Evolutionary conservation across 495 filamentous ascomycete genomes (phyloP).

Genomic region (Lasiosphaeris hirsuta): DNA sequence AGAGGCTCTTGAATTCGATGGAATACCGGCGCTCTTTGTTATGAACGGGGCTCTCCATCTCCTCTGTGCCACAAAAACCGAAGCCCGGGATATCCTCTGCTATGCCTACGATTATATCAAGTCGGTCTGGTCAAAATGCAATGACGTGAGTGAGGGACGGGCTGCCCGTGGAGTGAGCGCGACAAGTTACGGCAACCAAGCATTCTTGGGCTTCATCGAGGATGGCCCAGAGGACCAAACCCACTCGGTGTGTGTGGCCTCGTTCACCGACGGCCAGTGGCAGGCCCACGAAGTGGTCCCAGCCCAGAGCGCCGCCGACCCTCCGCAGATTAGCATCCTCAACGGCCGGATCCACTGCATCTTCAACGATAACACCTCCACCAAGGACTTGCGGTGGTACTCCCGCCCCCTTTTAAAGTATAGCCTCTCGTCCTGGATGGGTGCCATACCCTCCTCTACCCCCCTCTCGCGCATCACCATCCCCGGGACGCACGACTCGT

Average conservation of each 20-base stretch:
- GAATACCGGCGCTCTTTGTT: conserved; percentile 29
- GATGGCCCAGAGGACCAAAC: conserved; percentile 13
- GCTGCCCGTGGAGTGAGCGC: conserved; percentile 26
- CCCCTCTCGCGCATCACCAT: conserved; percentile 77
- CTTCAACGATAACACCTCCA: conserved; percentile 24
- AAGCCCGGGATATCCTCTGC: conserved; percentile 23
- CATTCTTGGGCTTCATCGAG: conserved; percentile 29
- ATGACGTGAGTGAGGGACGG: conserved; percentile 26
- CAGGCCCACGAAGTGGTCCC: conserved; percentile 23
- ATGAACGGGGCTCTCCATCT: conserved; percentile 24
- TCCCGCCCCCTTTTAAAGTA: conserved; percentile 25
- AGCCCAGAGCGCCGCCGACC: conserved; percentile 19
- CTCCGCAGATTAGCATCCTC: conserved; percentile 30
- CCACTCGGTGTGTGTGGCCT: conserved; percentile 23
- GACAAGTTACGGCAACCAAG: conserved; percentile 28
- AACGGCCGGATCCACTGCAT: conserved; percentile 34
- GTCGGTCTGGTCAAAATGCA: conserved; percentile 21
- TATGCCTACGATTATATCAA: conserved; percentile 21
- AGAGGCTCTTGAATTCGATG: conserved; percentile 12
- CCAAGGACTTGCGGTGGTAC: conserved; percentile 29
- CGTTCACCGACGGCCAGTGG: conserved; percentile 24
- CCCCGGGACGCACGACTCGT: conserved; percentile 87
- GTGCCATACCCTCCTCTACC: conserved; percentile 59
- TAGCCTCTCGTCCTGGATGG: conserved; percentile 74
- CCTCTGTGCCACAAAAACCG: conserved; percentile 20